Conservation (phyloP, 2,329 filamentous ascomycete genomes). For the Aspergillus fructus region DNA sequence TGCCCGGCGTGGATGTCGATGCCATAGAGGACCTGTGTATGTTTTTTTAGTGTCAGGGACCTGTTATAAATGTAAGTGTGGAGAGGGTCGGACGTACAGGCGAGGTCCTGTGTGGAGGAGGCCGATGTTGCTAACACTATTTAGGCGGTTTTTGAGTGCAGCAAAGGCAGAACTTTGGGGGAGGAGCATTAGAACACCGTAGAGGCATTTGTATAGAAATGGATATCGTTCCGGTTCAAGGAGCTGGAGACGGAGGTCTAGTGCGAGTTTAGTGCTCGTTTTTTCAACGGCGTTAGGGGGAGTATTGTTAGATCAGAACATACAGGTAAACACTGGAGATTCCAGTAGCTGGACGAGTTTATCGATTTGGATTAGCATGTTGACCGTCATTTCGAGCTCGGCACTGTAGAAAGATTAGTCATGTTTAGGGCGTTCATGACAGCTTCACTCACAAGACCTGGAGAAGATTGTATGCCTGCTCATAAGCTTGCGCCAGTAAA, state of each 20-base stretch:
- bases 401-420: conserved; percentile 58
- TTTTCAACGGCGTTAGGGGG: not conserved
- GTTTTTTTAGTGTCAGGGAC: conserved; percentile 1
- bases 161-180: conserved; percentile 97
- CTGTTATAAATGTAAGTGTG: not conserved
- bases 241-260: conserved; percentile 89
- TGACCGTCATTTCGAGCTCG: conserved; percentile 97
- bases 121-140: conserved; percentile 95
- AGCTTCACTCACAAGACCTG: conserved; percentile 76
- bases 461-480: conserved; percentile 92
- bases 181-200: conserved; percentile 95
- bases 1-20: conserved; percentile 46
- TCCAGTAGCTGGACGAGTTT: conserved; percentile 96
- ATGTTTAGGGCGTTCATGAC: not conserved
- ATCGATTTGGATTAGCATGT: conserved; percentile 97
- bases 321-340: conserved; percentile 96
- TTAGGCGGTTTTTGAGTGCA: conserved; percentile 91
- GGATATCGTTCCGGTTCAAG: conserved; percentile 94
- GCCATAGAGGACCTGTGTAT: conserved; percentile 11
- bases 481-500: conserved; percentile 92
- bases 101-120: conserved; percentile 82
- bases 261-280: conserved; percentile 11
- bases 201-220: conserved; percentile 95
- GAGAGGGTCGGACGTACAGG: conserved; percentile 60
- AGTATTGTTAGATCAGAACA: conserved; percentile 28